Evolutionary conservation across 2,329 filamentous ascomycete species (phyloP), one percentile per base, ranked within the genome.

Genomic region (Epichloe glyceriae): DNA sequence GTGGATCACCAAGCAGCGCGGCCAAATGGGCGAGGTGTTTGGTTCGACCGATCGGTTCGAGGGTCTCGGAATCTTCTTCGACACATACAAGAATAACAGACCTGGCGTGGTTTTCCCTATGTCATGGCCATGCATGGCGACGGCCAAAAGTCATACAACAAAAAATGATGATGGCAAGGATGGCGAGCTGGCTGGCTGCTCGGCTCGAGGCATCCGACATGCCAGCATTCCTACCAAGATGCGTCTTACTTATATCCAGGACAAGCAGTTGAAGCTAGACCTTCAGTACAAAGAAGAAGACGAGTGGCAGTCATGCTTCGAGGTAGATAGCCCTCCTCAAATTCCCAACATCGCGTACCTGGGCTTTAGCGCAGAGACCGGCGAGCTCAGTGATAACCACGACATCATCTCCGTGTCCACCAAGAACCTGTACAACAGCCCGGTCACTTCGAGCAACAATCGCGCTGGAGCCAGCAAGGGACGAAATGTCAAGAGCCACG

Each of bases 21-120:
- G 80, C 34, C 78, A 83, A 60, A 70, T 75, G 53, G 93, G 93
- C 15, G 78, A 82, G 11, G 91, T 98, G 38, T 98, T 98, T 68
- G 93, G 93, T 47, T 84, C 83, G 58, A 75, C 78, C 33, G 91
- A 98, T 70, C 80, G 80, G 56, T 98, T 97, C 60, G 91, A 98
- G 67, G 93, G 93, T 4, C 78, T 98, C 45, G 93, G 89, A 50
- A 78, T 98, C 68, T 97, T 96, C 73, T 80, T 98, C 71, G 93
- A 98, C 67, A 98, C 93, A 43, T 98, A 98, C 78, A 98, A 98
- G 82, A 98, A 98, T 75, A 95, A 96, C 73, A 83, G 93, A 14
- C 91, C 93, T 0, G 93, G 93, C 42, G 85, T 88, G 41, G 86
- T 95, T 98, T 98, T 70, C 93, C 93, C 47, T 96, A 95, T 64